Percentiles rank a stretch among this genome's conserved stretches.
Evolutionary conservation across 176 grass and related monocot species (phyloP).

Genomic region (Ensete glaucum): DNA sequence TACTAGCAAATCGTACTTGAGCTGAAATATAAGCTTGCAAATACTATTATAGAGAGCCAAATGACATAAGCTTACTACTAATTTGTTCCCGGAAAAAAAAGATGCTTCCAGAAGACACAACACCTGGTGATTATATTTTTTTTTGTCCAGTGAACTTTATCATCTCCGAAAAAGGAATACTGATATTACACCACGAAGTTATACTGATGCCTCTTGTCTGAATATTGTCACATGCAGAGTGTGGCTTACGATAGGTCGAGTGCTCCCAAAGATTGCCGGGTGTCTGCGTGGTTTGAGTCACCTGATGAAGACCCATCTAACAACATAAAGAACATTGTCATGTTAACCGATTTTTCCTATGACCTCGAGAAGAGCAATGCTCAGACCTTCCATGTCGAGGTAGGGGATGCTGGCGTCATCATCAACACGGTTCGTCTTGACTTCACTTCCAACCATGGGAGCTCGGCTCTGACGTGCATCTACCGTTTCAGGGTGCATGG

Average conservation of each 20-base stretch:
- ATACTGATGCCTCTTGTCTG: neutral
- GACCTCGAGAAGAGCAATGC: slow-evolving; percentile 46
- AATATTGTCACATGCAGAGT: slow-evolving; percentile 32
- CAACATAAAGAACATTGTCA: slow-evolving; percentile 19
- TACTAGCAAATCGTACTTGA: too few species aligned
- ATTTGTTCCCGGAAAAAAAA: too few species aligned
- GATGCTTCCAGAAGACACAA: too few species aligned
- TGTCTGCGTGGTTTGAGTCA: slow-evolving; percentile 50
- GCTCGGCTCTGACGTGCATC: slow-evolving; percentile 44
- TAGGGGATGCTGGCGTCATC: slow-evolving; percentile 24
- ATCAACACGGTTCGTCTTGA: slow-evolving; percentile 54
- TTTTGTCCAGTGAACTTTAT: too few species aligned
- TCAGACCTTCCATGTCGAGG: slow-evolving; percentile 37
- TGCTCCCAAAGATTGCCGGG: slow-evolving; percentile 48
- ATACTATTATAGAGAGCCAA: too few species aligned
- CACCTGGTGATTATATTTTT: too few species aligned
- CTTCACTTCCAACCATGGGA: slow-evolving; percentile 68
- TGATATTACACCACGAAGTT: neutral
- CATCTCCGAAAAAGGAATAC: too few species aligned
- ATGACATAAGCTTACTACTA: too few species aligned
- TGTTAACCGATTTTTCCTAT: slow-evolving; percentile 39
- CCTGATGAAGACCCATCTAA: slow-evolving; percentile 15
- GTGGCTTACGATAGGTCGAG: slow-evolving; percentile 62
- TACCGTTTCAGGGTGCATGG: slow-evolving; percentile 70
- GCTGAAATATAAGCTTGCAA: too few species aligned